Evolutionary conservation across 768 basidiomycete genomes (phyloP).

Genomic region (Boletus rubropictus): DNA sequence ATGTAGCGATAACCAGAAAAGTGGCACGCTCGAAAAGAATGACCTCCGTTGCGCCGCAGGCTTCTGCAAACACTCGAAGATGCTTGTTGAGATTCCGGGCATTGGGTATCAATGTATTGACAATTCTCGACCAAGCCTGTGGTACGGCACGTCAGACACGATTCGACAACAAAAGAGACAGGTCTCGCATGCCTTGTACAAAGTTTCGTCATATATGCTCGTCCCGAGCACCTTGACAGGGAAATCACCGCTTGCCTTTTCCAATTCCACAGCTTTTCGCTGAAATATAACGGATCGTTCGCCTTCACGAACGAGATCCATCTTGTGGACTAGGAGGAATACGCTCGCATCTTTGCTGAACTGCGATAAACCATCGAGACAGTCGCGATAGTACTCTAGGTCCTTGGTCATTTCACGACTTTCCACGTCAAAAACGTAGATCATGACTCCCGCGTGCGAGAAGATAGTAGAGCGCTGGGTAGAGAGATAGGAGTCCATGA

Average conservation of each 20-base stretch:
- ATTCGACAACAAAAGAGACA: slow-evolving; percentile 1
- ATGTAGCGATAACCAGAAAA: slow-evolving; percentile 94
- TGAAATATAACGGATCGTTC: slow-evolving; percentile 56
- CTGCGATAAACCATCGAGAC: slow-evolving; percentile 74
- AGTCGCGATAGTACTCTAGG: slow-evolving; percentile 87
- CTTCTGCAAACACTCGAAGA: slow-evolving; percentile 76
- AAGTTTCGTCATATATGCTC: slow-evolving; percentile 93
- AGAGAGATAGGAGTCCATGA: slow-evolving; percentile 95
- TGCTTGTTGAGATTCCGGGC: slow-evolving; percentile 84
- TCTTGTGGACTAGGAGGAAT: slow-evolving; percentile 93
- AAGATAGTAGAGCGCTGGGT: slow-evolving; percentile 93
- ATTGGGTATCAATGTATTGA: slow-evolving; percentile 94
- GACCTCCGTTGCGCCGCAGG: slow-evolving; percentile 88
- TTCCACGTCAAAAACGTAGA: slow-evolving; percentile 97
- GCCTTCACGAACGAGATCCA: slow-evolving; percentile 77
- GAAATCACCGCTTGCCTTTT: slow-evolving; percentile 58
- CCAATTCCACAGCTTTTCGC: slow-evolving; percentile 68
- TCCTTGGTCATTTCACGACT: slow-evolving; percentile 80
- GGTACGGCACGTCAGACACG: slow-evolving; percentile 6
- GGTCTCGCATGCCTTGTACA: slow-evolving; percentile 68
- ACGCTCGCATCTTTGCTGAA: slow-evolving; percentile 79
- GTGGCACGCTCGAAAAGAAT: slow-evolving; percentile 96
- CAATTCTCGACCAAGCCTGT: slow-evolving; percentile 97
- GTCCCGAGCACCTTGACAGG: slow-evolving; percentile 79
- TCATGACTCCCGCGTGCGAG: slow-evolving; percentile 92